phyloP scores from a whole-genome alignment of 176 grass and related monocot species.

The Cenchrus fungigraminus region DNA sequence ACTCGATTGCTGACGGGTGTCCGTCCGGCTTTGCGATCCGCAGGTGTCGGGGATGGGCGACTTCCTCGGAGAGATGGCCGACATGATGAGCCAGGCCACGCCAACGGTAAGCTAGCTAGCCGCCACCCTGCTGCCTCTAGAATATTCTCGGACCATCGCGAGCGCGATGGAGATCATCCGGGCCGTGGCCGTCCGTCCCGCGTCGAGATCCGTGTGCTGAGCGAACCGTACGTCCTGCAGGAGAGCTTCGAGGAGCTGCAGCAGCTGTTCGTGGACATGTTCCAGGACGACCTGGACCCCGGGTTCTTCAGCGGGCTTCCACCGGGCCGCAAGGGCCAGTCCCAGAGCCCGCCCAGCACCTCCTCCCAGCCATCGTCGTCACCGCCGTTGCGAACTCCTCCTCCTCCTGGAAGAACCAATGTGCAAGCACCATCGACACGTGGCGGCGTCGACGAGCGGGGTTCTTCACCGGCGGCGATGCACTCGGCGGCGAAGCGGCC shows the following conservation, averaged over 20 bases:
- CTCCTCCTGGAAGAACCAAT: background rate
- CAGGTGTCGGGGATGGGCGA: constrained; percentile 65
- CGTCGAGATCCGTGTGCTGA: background rate
- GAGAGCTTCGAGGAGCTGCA: constrained; percentile 84
- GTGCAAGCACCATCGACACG: background rate
- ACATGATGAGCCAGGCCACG: constrained; percentile 83
- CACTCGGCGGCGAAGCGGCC: constrained; percentile 22
- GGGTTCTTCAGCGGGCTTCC: constrained; percentile 15
- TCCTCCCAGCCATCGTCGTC: background rate
- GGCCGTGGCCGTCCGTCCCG: background rate
- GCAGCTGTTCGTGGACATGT: constrained; percentile 80
- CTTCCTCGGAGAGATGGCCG: constrained; percentile 75
- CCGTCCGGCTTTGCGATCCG: background rate
- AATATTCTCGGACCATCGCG: background rate
- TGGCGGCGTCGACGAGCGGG: constrained; percentile 26
- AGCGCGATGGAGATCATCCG: background rate
- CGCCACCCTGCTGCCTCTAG: background rate
- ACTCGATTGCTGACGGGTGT: background rate
- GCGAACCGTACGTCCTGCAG: background rate
- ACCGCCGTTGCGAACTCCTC: background rate
- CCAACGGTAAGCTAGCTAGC: constrained; percentile 41
- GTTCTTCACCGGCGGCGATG: background rate
- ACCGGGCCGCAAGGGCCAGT: background rate
- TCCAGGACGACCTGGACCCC: constrained; percentile 54
- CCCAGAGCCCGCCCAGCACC: background rate